Evolutionary conservation across 2,329 filamentous ascomycete species (phyloP).

Genomic region (Graphilbum sp.): DNA sequence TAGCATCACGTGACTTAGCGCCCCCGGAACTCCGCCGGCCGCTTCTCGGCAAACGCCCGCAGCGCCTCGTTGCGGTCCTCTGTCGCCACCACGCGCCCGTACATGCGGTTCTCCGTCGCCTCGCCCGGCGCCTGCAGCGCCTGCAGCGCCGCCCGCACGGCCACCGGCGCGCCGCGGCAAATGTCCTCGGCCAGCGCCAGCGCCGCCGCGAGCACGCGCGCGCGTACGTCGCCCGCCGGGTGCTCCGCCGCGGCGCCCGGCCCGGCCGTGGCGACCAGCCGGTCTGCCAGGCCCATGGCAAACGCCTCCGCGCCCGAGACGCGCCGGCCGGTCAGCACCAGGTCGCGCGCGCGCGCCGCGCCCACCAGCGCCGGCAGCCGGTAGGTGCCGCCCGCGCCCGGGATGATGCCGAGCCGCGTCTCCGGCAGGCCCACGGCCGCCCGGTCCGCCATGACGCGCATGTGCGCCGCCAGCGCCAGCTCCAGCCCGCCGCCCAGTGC

Average conservation of each 20-base stretch:
- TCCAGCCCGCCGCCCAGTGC: slow-evolving; percentile 91
- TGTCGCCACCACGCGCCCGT: slow-evolving; percentile 65
- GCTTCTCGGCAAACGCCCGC: slow-evolving; percentile 57
- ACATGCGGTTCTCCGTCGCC: slow-evolving; percentile 73
- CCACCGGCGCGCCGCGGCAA: slow-evolving; percentile 67
- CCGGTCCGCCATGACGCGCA: slow-evolving; percentile 72
- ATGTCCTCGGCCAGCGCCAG: slow-evolving; percentile 70
- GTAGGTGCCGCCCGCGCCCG: slow-evolving; percentile 84
- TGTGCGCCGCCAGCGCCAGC: slow-evolving; percentile 73
- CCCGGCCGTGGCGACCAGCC: slow-evolving; percentile 58
- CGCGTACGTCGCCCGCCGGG: slow-evolving; percentile 8
- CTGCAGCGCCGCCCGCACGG: slow-evolving; percentile 60
- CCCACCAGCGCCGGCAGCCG: slow-evolving; percentile 74
- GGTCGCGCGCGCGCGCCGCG: slow-evolving; percentile 63
- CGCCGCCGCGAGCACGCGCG: slow-evolving; percentile 45
- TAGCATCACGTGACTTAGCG: too few relatives aligned
- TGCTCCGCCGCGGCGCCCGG: slow-evolving; percentile 8
- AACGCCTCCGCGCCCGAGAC: slow-evolving; percentile 76
- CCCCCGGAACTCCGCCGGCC: slow-evolving; percentile 41
- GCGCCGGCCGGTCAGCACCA: slow-evolving; percentile 79
- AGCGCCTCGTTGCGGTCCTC: slow-evolving; percentile 83
- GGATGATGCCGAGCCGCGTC: slow-evolving; percentile 84
- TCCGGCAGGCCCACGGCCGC: slow-evolving; percentile 74
- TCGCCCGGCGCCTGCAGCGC: slow-evolving; percentile 61
- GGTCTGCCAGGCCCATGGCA: slow-evolving; percentile 76